Percentiles rank a stretch among this genome's conserved stretches.
Evolutionary conservation across 2,329 filamentous ascomycete species (phyloP).

Genomic region (Aspergillus sp.): DNA sequence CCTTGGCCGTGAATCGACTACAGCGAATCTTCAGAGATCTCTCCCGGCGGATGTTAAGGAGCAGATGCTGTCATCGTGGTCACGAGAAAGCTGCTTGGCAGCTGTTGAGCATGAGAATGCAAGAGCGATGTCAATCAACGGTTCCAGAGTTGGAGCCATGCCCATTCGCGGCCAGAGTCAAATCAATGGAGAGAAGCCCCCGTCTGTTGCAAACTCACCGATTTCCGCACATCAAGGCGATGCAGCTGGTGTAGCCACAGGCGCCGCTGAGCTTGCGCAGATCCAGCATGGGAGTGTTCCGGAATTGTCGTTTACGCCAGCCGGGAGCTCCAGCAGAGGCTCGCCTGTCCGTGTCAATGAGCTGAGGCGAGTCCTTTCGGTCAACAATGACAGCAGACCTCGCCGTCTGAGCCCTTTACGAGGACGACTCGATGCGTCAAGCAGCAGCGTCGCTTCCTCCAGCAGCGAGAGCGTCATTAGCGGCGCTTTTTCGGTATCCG

Average conservation of each 20-base stretch:
- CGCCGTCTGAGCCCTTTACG: conserved; percentile 36
- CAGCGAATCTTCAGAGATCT: conserved; percentile 32
- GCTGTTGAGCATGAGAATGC: conserved; percentile 57
- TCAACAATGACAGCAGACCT: conserved; percentile 24
- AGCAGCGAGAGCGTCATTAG: conserved; percentile 40
- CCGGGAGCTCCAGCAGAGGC: conserved; percentile 31
- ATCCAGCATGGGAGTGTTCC: conserved; percentile 29
- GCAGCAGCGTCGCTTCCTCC: conserved; percentile 26
- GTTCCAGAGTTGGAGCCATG: conserved; percentile 57
- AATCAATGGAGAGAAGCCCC: conserved; percentile 24
- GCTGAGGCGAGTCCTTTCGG: conserved; percentile 38
- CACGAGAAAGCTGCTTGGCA: conserved; percentile 61
- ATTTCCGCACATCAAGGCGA: conserved; percentile 12
- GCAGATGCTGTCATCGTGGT: conserved; percentile 72
- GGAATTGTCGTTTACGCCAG: conserved; percentile 24
- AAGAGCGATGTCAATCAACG: conserved; percentile 64
- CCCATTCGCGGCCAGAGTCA: conserved; percentile 19
- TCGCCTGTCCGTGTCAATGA: conserved; percentile 41
- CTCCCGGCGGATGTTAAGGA: conserved; percentile 61
- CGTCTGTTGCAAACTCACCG: conserved; percentile 17
- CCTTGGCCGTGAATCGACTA: conserved; percentile 39
- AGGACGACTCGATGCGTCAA: conserved; percentile 25
- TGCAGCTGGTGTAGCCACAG: conserved; percentile 6
- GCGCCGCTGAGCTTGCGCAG: conserved; percentile 19
- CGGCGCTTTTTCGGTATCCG: conserved; percentile 25